Evolutionary conservation across 2,329 filamentous ascomycete genomes (phyloP), one percentile per base, ranked within the genome.

Genomic region (Claviceps citrina): DNA sequence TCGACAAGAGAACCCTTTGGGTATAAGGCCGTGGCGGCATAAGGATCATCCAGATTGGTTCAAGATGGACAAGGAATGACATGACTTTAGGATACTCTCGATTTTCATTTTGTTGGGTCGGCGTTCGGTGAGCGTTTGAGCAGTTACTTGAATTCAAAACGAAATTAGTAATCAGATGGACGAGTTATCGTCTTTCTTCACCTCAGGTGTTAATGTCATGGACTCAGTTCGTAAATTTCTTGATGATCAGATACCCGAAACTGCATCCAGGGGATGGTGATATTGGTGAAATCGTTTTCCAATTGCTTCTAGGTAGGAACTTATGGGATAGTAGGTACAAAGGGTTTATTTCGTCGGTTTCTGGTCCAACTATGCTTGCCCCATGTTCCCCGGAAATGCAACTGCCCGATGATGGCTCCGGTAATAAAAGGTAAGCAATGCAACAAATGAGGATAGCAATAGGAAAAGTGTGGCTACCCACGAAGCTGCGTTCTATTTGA

Each of bases 41-140:
- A 66, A 62, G 40, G 71, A 79, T 27, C 64, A 78, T 41, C 72
- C 76, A 2, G 64, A 73, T 45, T 80, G 75, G 73, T 65, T 70
- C 43, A 56, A 48, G 34, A 46, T 56, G 46, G 56, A 60, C 15
- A 48, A 48, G 36, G 51, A 55, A 40, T 46, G 32, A 44, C 41
- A 41, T 35, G 3, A 10, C 22, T 25, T 7, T 26, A 31, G 18
- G 12, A 8, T 22, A 30, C 7, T 30, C 13, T 31, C 4, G 3
- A 15, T 41, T 8, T 26, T 19, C 20, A n/a, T 28, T 41, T 19
- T 27, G 25, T 18, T 32, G 10, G 4, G 16, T 26, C 18, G 28
- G 24, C 19, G 35, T 35, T 37, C 7, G 31, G 20, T 31, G n/a
- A n/a, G 19, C n/a, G 22, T 16, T 38, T 13, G 5, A 25, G 10